phyloP scores from a whole-genome alignment of 2,329 filamentous ascomycete genomes.

The Pseudopithomyces chartarum region DNA sequence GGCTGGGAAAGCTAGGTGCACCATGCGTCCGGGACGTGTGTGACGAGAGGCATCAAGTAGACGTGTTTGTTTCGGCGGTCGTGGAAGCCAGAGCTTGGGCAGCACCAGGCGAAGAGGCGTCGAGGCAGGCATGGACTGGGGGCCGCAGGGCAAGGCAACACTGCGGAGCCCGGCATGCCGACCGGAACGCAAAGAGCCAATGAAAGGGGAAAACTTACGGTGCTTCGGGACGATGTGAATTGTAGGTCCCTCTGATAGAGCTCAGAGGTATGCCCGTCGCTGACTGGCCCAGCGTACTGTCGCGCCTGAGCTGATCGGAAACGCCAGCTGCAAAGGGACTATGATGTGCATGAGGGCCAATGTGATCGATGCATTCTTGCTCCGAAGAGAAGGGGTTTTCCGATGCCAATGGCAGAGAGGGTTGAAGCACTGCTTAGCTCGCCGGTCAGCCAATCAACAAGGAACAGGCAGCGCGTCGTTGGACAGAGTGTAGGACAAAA shows the following conservation, averaged over 20 bases:
- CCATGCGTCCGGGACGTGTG: slow-evolving; percentile 46
- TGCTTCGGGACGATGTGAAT: slow-evolving; percentile 58
- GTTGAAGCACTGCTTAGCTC: slow-evolving; percentile 50
- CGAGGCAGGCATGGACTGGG: slow-evolving; percentile 37
- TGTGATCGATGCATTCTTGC: slow-evolving; percentile 53
- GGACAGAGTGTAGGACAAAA: slow-evolving; percentile 43
- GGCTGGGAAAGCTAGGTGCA: slow-evolving; percentile 44
- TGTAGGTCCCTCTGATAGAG: slow-evolving; percentile 57
- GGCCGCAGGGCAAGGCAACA: slow-evolving; percentile 44
- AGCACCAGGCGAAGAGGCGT: slow-evolving; percentile 44
- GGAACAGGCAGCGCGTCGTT: slow-evolving; percentile 32
- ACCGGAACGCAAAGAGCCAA: slow-evolving; percentile 27
- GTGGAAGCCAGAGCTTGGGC: slow-evolving; percentile 43
- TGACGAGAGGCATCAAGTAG: slow-evolving; percentile 40
- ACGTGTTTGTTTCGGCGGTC: slow-evolving; percentile 48
- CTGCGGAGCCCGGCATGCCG: slow-evolving; percentile 40
- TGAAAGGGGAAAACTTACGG: slow-evolving; percentile 56
- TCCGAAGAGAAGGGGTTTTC: slow-evolving; percentile 52
- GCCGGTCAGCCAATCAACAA: slow-evolving; percentile 48
- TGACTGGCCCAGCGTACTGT: slow-evolving; percentile 54
- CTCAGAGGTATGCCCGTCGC: slow-evolving; percentile 52
- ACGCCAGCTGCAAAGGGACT: slow-evolving; percentile 48
- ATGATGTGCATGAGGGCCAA: slow-evolving; percentile 53
- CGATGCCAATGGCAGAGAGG: slow-evolving; percentile 47
- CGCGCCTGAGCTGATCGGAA: slow-evolving; percentile 58